Percentiles rank a stretch among this genome's conserved stretches.
Conservation (phyloP, 352 stramenopile species). For the Pythium vanterpoolii region DNA sequence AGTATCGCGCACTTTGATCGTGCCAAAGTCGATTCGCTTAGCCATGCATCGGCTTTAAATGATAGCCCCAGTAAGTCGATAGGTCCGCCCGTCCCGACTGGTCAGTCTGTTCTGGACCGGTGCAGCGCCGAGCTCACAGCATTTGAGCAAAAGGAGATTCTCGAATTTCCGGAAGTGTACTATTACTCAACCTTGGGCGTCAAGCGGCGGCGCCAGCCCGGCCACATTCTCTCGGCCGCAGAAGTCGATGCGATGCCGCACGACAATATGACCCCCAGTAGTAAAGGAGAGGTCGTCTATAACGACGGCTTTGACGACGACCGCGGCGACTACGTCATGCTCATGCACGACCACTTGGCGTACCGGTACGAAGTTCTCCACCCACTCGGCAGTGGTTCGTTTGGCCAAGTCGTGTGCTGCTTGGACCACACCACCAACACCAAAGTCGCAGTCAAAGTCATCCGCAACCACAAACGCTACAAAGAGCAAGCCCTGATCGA, state of each 20-base stretch:
- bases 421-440: slow-evolving; percentile 76
- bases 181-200: slow-evolving; percentile 27
- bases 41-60: not conserved
- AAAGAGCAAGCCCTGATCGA: slow-evolving; percentile 94
- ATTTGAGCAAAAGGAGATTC: slow-evolving; percentile 52
- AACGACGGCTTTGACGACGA: slow-evolving; percentile 97
- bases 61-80: not conserved
- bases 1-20: slow-evolving; percentile 16
- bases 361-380: slow-evolving; percentile 94
- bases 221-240: not conserved
- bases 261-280: not conserved
- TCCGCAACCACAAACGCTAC: slow-evolving; percentile 97
- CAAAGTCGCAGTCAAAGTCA: slow-evolving; percentile 97
- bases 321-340: slow-evolving; percentile 96
- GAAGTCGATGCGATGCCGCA: not conserved
- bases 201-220: slow-evolving; percentile 13
- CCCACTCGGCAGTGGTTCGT: slow-evolving; percentile 95
- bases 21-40: not conserved
- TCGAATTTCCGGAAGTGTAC: slow-evolving; percentile 42
- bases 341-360: slow-evolving; percentile 91
- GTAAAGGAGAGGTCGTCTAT: slow-evolving; percentile 38
- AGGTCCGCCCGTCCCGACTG: not conserved
- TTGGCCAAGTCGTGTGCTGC: slow-evolving; percentile 98
- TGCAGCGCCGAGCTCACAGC: slow-evolving; percentile 35
- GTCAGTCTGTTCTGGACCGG: slow-evolving; percentile 3